Percentiles rank a stretch among this genome's conserved stretches.
phyloP scores from a whole-genome alignment of 495 filamentous ascomycete species.

The Cairneyella variabilis region DNA sequence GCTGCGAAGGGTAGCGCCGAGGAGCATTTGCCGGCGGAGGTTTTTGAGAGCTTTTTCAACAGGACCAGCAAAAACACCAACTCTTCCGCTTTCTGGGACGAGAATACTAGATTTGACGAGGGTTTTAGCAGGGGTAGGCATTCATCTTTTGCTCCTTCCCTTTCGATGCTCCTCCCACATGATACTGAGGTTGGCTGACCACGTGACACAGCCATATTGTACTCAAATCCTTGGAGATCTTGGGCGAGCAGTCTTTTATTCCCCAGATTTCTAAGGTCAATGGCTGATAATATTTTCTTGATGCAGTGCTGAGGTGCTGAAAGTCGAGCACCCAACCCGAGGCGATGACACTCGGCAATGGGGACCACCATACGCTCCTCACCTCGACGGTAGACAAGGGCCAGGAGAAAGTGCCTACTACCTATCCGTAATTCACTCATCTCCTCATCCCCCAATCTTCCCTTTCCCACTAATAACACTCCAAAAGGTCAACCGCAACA shows the following conservation, averaged over 20 bases:
- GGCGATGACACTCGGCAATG: conserved; percentile 96
- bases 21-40: neutral
- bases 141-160: conserved; percentile 31
- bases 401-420: conserved; percentile 96
- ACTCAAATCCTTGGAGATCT: conserved; percentile 96
- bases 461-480: neutral
- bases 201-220: conserved; percentile 72
- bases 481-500: conserved; percentile 90
- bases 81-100: conserved; percentile 7
- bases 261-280: neutral
- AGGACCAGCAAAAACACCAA: neutral
- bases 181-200: neutral
- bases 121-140: conserved; percentile 91
- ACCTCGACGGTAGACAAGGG: conserved; percentile 56
- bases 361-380: conserved; percentile 90
- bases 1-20: neutral
- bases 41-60: conserved; percentile 1
- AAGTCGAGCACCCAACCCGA: conserved; percentile 86
- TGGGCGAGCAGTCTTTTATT: conserved; percentile 58
- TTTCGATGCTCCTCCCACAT: neutral
- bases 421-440: conserved; percentile 56
- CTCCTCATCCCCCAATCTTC: neutral
- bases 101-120: conserved; percentile 89
- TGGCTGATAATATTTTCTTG: no score
- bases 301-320: conserved; percentile 86